These are phyloP conservation scores for Lophiotrema nucula DNA, from an alignment of 495 filamentous ascomycete genomes.

Conservation along the genomic window DNA sequence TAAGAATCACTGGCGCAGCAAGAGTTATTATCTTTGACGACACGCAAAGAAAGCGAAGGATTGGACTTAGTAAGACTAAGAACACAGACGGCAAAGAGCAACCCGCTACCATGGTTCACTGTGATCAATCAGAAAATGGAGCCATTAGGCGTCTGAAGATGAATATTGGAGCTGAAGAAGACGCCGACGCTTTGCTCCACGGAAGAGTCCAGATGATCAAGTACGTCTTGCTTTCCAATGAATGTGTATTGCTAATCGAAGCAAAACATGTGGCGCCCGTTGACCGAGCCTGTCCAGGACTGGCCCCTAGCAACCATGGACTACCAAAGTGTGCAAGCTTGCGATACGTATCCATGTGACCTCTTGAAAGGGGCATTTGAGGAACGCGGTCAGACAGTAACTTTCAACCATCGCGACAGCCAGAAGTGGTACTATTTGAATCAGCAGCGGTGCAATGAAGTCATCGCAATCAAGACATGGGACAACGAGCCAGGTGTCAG, in stretches of 20 bases:
- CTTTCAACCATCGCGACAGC: background rate
- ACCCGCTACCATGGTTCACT: constrained; percentile 23
- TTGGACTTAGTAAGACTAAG: background rate
- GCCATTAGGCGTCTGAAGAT: background rate
- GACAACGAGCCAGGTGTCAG: constrained; percentile 4
- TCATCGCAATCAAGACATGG: constrained; percentile 22
- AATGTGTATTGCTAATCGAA: too few species aligned
- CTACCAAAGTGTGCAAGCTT: background rate
- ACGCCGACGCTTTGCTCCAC: background rate
- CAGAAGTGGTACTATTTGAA: constrained; percentile 18
- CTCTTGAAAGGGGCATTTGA: background rate
- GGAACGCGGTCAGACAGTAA: constrained; percentile 11
- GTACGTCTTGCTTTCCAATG: background rate
- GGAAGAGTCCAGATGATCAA: constrained; percentile 14
- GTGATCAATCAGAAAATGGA: constrained; percentile 6
- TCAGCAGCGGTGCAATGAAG: constrained; percentile 5
- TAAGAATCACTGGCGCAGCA: background rate
- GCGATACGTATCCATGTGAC: constrained; percentile 1
- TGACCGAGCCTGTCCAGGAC: constrained; percentile 4
- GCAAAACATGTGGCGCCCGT: constrained; percentile 15
- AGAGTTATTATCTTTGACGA: constrained; percentile 18
- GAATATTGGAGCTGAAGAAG: background rate
- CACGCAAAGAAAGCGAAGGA: constrained; percentile 1
- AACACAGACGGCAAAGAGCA: constrained; percentile 12
- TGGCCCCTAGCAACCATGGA: constrained; percentile 24